Percentiles rank a stretch among this genome's conserved stretches.
These are phyloP conservation scores for Rhizopogon sp. DNA, from an alignment of 768 basidiomycete genomes.

Conservation along the genomic window DNA sequence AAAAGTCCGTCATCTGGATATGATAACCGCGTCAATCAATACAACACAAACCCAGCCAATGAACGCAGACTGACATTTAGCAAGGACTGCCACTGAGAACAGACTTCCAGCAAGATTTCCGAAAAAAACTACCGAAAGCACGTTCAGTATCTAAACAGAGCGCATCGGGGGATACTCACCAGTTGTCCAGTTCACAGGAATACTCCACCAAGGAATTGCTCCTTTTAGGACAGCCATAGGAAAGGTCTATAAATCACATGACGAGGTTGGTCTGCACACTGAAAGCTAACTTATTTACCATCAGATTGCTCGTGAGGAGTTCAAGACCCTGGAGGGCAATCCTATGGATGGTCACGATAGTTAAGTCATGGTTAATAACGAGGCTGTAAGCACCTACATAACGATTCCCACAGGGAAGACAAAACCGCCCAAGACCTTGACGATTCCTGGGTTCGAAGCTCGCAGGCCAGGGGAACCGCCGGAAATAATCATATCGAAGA, in stretches of 20 bases:
- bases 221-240: conserved; percentile 64
- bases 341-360: conserved; percentile 32
- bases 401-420: conserved; percentile 76
- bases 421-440: conserved; percentile 62
- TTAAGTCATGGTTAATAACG: background rate
- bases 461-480: conserved; percentile 54
- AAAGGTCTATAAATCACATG: conserved; percentile 39
- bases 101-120: conserved; percentile 67
- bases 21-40: background rate
- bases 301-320: conserved; percentile 71
- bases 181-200: conserved; percentile 64
- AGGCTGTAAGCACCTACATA: conserved; percentile 41
- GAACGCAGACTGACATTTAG: conserved; percentile 45
- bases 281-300: conserved; percentile 37
- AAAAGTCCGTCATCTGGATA: conserved; percentile 54
- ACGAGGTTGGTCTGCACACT: background rate
- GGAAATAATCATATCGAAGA: conserved; percentile 53
- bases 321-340: conserved; percentile 69
- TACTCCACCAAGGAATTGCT: conserved; percentile 64
- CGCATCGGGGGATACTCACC: conserved; percentile 32
- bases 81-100: conserved; percentile 63
- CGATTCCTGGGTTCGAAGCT: conserved; percentile 56
- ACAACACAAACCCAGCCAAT: background rate
- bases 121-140: conserved; percentile 45
- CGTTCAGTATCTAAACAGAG: background rate